Percentiles rank a stretch among this genome's conserved stretches.
phyloP scores from a whole-genome alignment of 257 asterid genomes.

The Solanum ossicruentum region DNA sequence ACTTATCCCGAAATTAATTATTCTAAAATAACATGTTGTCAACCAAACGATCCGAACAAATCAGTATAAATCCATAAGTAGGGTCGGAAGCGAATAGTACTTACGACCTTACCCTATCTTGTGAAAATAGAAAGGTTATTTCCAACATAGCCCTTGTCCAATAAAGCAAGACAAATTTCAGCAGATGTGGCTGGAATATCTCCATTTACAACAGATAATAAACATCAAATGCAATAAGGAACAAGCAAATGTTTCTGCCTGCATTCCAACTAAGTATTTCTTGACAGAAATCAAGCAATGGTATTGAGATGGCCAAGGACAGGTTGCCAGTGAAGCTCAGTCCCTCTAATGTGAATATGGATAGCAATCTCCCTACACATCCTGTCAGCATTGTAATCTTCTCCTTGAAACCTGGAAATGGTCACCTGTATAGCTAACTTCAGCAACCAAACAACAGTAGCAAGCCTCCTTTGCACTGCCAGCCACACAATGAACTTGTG shows the following conservation, averaged over 20 bases:
- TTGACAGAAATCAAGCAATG: not conserved
- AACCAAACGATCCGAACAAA: too few species aligned
- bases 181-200: too few species aligned
- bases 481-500: not conserved
- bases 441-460: not conserved
- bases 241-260: not conserved
- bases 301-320: not conserved
- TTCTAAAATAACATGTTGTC: too few species aligned
- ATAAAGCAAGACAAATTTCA: too few species aligned
- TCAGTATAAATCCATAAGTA: too few species aligned
- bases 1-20: too few species aligned
- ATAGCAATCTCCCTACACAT: not conserved
- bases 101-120: too few species aligned
- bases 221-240: not conserved
- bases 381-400: not conserved
- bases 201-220: not conserved
- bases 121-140: too few species aligned
- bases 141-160: too few species aligned
- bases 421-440: not conserved
- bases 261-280: not conserved
- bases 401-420: not conserved
- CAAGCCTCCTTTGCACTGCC: not conserved
- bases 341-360: not conserved
- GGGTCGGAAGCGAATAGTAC: too few species aligned
- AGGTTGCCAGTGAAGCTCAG: not conserved